Conservation (phyloP, 2,329 filamentous ascomycete species). For the Neofusicoccum parvum region DNA sequence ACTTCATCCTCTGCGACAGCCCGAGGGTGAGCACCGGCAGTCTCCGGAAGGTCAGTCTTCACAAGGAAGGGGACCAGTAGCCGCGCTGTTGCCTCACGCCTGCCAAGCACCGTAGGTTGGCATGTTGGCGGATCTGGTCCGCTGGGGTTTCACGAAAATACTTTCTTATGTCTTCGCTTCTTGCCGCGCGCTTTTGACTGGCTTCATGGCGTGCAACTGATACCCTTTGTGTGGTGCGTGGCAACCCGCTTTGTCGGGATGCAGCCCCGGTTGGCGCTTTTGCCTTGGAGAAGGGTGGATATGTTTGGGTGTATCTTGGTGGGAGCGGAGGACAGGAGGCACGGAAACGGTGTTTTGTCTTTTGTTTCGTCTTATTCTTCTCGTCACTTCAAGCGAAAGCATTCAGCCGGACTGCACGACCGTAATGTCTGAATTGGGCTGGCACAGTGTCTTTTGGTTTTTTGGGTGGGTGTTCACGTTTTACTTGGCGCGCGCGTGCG, state of each 20-base stretch:
- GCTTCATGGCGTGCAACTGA: neutral
- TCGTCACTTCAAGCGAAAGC: neutral
- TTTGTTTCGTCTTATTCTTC: neutral
- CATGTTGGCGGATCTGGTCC: too few relatives aligned
- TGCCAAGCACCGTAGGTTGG: too few relatives aligned
- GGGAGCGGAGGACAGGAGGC: neutral
- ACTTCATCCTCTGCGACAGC: slow-evolving; percentile 46
- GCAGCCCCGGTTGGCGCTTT: neutral
- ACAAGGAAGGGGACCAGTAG: slow-evolving; percentile 15
- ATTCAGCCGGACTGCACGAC: neutral
- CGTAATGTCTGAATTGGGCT: neutral
- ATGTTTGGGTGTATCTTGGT: neutral
- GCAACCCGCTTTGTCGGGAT: neutral
- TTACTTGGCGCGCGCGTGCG: neutral
- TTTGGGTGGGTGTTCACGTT: neutral
- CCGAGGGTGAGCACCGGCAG: slow-evolving; percentile 40
- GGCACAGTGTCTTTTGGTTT: neutral
- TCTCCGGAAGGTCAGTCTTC: slow-evolving; percentile 32
- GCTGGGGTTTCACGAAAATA: too few relatives aligned
- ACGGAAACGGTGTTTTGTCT: neutral
- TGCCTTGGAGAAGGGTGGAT: neutral
- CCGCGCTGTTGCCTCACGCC: too few relatives aligned
- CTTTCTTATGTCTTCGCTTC: neutral
- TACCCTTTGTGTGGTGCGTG: slow-evolving; percentile 3
- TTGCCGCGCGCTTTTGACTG: neutral